phyloP scores from a whole-genome alignment of 768 basidiomycete species.

The Tylopilus cervinicoccineus region DNA sequence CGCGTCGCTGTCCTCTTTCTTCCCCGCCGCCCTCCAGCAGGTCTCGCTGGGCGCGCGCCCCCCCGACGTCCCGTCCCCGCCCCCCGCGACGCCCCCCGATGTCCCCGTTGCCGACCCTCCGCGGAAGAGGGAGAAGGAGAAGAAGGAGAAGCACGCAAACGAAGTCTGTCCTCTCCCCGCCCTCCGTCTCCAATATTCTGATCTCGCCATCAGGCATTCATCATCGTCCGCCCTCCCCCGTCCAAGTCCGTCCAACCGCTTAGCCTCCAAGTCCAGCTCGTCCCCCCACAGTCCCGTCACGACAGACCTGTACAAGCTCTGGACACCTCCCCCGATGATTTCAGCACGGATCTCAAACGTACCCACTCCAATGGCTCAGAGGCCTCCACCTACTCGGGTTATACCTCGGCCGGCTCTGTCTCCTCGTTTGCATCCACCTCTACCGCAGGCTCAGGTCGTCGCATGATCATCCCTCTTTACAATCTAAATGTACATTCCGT shows the following conservation, averaged over 20 bases:
- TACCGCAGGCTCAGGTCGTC: conserved; percentile 47
- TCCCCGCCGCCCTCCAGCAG: conserved; percentile 50
- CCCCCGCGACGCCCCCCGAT: conserved; percentile 1
- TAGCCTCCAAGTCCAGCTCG: conserved; percentile 89
- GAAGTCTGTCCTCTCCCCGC: conserved; percentile 38
- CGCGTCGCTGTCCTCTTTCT: conserved; percentile 47
- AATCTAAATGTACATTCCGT: conserved; percentile 88
- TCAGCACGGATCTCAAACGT: conserved; percentile 25
- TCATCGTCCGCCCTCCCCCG: conserved; percentile 88
- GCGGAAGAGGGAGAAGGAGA: conserved; percentile 48
- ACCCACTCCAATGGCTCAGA: conserved; percentile 50
- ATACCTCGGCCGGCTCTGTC: conserved; percentile 43
- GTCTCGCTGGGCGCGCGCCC: conserved; percentile 18
- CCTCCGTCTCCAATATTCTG: conserved; percentile 4
- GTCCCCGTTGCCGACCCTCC: conserved; percentile 28
- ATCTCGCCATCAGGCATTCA: conserved; percentile 61
- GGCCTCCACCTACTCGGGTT: conserved; percentile 40
- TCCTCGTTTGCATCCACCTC: conserved; percentile 40
- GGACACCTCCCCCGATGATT: conserved; percentile 35
- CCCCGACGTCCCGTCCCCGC: conserved; percentile 18
- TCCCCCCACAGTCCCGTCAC: conserved; percentile 52
- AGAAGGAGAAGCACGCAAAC: conserved; percentile 34
- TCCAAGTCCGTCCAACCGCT: conserved; percentile 81
- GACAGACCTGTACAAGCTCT: conserved; percentile 43
- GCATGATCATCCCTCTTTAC: conserved; percentile 81